These are phyloP conservation scores for Claviceps purpurea DNA, from an alignment of 2,329 filamentous ascomycete genomes.

Conservation along the genomic window DNA sequence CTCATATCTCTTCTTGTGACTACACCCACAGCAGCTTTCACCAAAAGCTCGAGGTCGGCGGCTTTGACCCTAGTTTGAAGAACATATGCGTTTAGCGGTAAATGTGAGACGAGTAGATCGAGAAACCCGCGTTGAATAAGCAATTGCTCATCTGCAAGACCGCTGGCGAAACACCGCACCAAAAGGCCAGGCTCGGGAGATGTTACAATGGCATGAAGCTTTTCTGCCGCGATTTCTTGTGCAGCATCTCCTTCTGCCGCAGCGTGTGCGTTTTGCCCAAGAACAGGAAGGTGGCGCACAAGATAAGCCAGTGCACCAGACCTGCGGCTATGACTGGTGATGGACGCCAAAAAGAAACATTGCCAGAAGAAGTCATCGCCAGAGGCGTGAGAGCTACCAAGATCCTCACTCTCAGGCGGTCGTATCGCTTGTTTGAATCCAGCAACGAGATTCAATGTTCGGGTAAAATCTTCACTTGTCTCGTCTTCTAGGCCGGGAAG, in stretches of 20 bases:
- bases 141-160: constrained; percentile 73
- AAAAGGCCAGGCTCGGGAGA: constrained; percentile 85
- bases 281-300: constrained; percentile 54
- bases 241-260: constrained; percentile 6
- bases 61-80: constrained; percentile 61
- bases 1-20: constrained; percentile 92
- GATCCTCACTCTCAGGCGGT: constrained; percentile 34
- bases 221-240: constrained; percentile 24
- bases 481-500: constrained; percentile 90
- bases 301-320: constrained; percentile 83
- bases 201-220: constrained; percentile 54
- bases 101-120: constrained; percentile 78
- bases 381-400: constrained; percentile 39
- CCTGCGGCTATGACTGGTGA: constrained; percentile 75
- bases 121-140: constrained; percentile 90
- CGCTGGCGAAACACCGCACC: constrained; percentile 82
- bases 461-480: constrained; percentile 92
- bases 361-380: constrained; percentile 95
- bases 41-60: constrained; percentile 66
- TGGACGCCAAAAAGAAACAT: constrained; percentile 85
- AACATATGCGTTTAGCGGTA: constrained; percentile 73
- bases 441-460: constrained; percentile 66
- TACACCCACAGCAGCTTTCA: constrained; percentile 74
- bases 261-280: constrained; percentile 12
- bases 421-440: constrained; percentile 59